Conservation (phyloP, 164 flowering plant genomes). For the Vitis cinerea region DNA sequence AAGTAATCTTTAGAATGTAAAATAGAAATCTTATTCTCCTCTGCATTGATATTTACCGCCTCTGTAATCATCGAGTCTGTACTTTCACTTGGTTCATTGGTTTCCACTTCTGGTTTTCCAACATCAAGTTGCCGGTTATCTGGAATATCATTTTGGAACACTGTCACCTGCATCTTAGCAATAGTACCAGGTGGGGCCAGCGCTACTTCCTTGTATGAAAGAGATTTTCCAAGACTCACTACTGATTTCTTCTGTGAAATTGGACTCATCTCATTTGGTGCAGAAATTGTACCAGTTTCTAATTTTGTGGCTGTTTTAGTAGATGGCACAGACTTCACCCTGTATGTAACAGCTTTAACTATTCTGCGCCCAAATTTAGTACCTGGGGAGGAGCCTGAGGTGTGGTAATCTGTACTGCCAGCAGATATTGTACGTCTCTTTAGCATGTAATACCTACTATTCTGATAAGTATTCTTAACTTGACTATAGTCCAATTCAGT, state of each 20-base stretch:
- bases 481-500: slow-evolving; percentile 43
- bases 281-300: slow-evolving; percentile 32
- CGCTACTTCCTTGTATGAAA: slow-evolving; percentile 97
- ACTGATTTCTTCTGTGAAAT: slow-evolving; percentile 40
- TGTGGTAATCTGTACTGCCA: slow-evolving; percentile 58
- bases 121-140: slow-evolving; percentile 26
- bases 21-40: slow-evolving; percentile 20
- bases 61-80: slow-evolving; percentile 3
- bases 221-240: slow-evolving; percentile 80
- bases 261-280: slow-evolving; percentile 31
- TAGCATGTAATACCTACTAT: slow-evolving; percentile 55
- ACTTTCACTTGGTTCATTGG: slow-evolving; percentile 25
- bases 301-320: slow-evolving; percentile 25
- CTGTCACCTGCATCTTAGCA: slow-evolving; percentile 50
- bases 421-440: slow-evolving; percentile 61
- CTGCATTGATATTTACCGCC: slow-evolving; percentile 13
- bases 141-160: slow-evolving; percentile 31
- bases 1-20: slow-evolving; percentile 17
- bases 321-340: slow-evolving; percentile 80
- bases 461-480: slow-evolving; percentile 45
- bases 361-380: slow-evolving; percentile 69
- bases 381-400: slow-evolving; percentile 46
- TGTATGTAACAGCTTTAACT: slow-evolving; percentile 75
- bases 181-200: slow-evolving; percentile 91
- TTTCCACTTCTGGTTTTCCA: slow-evolving; percentile 27